Percentiles rank a stretch among this genome's conserved stretches.
Conservation (phyloP, 176 grass and related monocot genomes). For the Rhynchospora breviuscula region DNA sequence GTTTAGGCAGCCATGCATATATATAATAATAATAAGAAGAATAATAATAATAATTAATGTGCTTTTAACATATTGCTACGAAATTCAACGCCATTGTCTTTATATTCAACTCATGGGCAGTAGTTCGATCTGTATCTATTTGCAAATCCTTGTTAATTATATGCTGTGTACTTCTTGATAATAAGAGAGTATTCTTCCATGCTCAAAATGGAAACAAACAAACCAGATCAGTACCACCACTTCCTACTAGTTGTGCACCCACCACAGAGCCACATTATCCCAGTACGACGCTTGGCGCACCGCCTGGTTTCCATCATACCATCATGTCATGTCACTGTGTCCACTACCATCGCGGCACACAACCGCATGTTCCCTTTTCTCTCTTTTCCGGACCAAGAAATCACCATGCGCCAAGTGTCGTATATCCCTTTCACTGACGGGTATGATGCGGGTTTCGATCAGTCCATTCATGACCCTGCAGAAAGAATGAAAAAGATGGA, state of each 20-base stretch:
- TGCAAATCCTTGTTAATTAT: neutral
- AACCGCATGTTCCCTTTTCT: slow-evolving; percentile 44
- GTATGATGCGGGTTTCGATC: neutral
- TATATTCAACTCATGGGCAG: too few relatives aligned
- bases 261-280: neutral
- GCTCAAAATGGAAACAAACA: neutral
- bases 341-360: slow-evolving; percentile 44
- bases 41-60: too few relatives aligned
- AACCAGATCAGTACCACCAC: neutral
- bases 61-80: too few relatives aligned
- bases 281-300: neutral
- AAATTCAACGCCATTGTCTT: too few relatives aligned
- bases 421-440: neutral
- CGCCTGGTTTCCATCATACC: neutral
- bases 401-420: neutral
- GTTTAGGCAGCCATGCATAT: too few relatives aligned
- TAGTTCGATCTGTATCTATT: neutral
- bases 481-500: neutral
- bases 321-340: slow-evolving; percentile 45
- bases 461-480: neutral
- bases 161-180: neutral
- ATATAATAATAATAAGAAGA: too few relatives aligned
- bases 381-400: neutral
- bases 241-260: neutral
- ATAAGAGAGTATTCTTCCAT: neutral